phyloP scores from a whole-genome alignment of 306 rosid genomes.

The Trifolium pratense region DNA sequence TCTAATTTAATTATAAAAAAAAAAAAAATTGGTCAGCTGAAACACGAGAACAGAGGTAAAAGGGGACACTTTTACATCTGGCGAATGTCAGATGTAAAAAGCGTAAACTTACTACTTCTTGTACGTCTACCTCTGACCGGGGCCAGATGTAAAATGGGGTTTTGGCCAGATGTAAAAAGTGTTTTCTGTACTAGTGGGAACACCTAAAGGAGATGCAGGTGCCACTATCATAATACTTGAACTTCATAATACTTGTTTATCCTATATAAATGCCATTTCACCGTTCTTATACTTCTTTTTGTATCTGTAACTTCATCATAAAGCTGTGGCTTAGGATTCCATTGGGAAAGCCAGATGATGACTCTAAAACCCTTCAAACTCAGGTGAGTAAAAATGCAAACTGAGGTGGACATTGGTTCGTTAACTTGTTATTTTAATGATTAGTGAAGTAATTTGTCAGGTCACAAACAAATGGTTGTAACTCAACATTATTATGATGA shows the following conservation, averaged over 20 bases:
- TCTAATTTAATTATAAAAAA: too few species aligned
- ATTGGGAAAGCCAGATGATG: conserved; percentile 60
- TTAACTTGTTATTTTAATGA: not conserved
- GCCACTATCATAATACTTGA: conserved; percentile 12
- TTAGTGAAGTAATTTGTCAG: not conserved
- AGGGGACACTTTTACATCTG: too few species aligned
- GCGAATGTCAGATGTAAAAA: too few species aligned
- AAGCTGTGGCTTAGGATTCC: conserved; percentile 84
- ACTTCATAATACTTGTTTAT: not conserved
- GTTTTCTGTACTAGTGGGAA: too few species aligned
- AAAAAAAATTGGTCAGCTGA: too few species aligned
- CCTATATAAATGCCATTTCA: not conserved
- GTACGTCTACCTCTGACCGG: too few species aligned
- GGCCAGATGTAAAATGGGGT: too few species aligned
- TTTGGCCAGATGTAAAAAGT: too few species aligned
- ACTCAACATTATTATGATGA: not conserved
- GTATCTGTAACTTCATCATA: conserved; percentile 37
- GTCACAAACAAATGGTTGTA: not conserved
- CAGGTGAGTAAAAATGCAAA: conserved; percentile 54
- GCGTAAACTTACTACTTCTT: too few species aligned
- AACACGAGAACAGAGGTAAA: too few species aligned
- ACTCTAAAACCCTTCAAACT: conserved; percentile 45
- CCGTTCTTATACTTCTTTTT: conserved; percentile 26
- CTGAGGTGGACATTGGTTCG: not conserved
- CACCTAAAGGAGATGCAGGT: conserved; percentile 67